phyloP scores from a whole-genome alignment of 2,329 filamentous ascomycete genomes.

The Colletotrichum cereale region DNA sequence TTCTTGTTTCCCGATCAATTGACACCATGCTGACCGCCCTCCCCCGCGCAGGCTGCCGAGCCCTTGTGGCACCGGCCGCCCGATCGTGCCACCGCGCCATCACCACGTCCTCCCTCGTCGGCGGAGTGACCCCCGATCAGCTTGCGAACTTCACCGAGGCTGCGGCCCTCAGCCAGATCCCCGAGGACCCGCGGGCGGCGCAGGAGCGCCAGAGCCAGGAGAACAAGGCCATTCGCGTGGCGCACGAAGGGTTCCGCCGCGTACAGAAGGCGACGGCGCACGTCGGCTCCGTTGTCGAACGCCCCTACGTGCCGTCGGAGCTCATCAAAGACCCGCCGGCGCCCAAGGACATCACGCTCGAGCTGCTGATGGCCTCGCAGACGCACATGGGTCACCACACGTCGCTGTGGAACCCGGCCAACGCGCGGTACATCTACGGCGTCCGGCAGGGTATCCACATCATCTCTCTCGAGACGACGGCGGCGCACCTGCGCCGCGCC shows the following conservation, averaged over 20 bases:
- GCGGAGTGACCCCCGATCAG: slow-evolving; percentile 45
- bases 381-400: slow-evolving; percentile 92
- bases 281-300: slow-evolving; percentile 62
- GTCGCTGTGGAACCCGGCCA: slow-evolving; percentile 93
- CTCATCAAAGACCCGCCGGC: slow-evolving; percentile 79
- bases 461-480: slow-evolving; percentile 90
- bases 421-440: slow-evolving; percentile 94
- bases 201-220: background rate
- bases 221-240: background rate
- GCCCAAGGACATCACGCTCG: slow-evolving; percentile 86
- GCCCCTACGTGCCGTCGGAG: slow-evolving; percentile 74
- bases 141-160: slow-evolving; percentile 40
- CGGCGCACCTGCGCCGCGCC: slow-evolving; percentile 89
- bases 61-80: slow-evolving; percentile 60
- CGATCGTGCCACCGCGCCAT: slow-evolving; percentile 56
- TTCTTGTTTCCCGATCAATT: slow-evolving; percentile 1
- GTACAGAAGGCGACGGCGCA: slow-evolving; percentile 24
- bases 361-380: slow-evolving; percentile 89
- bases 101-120: slow-evolving; percentile 48
- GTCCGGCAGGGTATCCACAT: slow-evolving; percentile 91
- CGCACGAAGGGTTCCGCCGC: slow-evolving; percentile 12
- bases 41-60: slow-evolving; percentile 61
- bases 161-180: slow-evolving; percentile 38
- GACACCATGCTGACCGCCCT: slow-evolving; percentile 38
- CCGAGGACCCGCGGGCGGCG: background rate